These are phyloP conservation scores for Pyronema omphalodes DNA, from an alignment of 495 filamentous ascomycete species.

Conservation along the genomic window DNA sequence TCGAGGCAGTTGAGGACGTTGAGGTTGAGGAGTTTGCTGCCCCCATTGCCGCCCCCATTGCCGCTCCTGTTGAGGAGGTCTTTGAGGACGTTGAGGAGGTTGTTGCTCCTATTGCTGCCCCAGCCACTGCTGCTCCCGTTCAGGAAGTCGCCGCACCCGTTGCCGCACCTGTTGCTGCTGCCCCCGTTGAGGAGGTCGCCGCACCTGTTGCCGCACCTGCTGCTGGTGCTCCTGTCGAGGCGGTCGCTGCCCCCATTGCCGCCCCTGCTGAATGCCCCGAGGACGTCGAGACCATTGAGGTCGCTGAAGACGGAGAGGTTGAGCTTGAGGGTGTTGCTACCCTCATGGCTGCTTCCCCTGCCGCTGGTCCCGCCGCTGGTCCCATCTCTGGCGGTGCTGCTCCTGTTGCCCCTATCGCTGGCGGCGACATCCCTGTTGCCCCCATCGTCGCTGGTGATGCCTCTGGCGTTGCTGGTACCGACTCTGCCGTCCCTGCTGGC, in stretches of 20 bases:
- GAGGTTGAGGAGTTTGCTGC: not conserved
- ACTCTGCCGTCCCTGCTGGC: not conserved
- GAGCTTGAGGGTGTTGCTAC: not conserved
- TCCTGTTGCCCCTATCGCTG: not conserved
- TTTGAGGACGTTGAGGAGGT: not conserved
- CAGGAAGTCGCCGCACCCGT: not conserved
- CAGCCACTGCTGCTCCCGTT: not conserved
- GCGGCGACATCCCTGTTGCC: not conserved
- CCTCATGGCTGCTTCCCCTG: not conserved
- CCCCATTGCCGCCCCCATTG: not conserved
- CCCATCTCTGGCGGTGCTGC: not conserved
- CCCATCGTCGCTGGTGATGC: not conserved
- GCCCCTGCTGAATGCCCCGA: not conserved
- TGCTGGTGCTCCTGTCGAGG: not conserved
- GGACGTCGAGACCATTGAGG: not conserved
- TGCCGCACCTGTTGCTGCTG: not conserved
- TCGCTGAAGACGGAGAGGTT: not conserved
- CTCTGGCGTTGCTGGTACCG: not conserved
- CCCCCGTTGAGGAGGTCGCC: not conserved
- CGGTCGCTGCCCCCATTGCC: not conserved
- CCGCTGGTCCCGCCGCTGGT: not conserved
- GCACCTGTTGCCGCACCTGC: not conserved
- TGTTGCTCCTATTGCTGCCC: not conserved
- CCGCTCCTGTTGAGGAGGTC: not conserved
- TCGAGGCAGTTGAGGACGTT: not conserved